Evolutionary conservation across 2,329 filamentous ascomycete genomes (phyloP), one percentile per base, ranked within the genome.

Genomic region (Talaromyces atroroseus): DNA sequence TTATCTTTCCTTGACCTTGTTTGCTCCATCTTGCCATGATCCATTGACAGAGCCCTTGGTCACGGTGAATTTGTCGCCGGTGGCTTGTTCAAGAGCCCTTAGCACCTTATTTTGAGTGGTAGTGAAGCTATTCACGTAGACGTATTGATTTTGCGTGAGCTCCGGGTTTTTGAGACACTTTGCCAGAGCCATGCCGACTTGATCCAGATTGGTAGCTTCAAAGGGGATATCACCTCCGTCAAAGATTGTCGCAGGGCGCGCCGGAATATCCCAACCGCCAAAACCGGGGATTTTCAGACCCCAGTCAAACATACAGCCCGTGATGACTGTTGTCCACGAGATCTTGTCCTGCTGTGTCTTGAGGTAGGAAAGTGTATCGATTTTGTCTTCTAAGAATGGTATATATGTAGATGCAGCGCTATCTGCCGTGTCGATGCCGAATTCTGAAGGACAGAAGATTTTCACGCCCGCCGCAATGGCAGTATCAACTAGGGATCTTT

Each of bases 21-120:
- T 23, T 29, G 4, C 26, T 29, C 26, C 26, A 29, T 29, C 26
- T 4, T 29, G 26, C 26, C 26, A 29, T 29, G 8, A 29, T 29
- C 26, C 26, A 50, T 50, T 32, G 10, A 34, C n/a, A 26, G 48
- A 38, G 34, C 32, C 38, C 23, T 50, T 2, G 12, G 16, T 38
- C 3, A 50, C 48, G 11, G 34, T 26, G 32, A 32, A 50, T 36
- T 50, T 50, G 1, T 32, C 36, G 14, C 14, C 48, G 14, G 48
- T 50, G 14, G 23, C 48, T 24, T 18, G 20, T 36, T 50, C 32
- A 16, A 50, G 20, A 10, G 34, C 34, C 12, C 6, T 34, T 6
- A 56, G 32, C 26, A 56, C n/a, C 16, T 56, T 32, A 2, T 36
- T 50, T 18, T 56, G 53, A n/a, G 53, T 24, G 10, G 20, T n/a